Evolutionary conservation across 148 eudicot genomes (phyloP).

Genomic region (Chenopodium quinoa): DNA sequence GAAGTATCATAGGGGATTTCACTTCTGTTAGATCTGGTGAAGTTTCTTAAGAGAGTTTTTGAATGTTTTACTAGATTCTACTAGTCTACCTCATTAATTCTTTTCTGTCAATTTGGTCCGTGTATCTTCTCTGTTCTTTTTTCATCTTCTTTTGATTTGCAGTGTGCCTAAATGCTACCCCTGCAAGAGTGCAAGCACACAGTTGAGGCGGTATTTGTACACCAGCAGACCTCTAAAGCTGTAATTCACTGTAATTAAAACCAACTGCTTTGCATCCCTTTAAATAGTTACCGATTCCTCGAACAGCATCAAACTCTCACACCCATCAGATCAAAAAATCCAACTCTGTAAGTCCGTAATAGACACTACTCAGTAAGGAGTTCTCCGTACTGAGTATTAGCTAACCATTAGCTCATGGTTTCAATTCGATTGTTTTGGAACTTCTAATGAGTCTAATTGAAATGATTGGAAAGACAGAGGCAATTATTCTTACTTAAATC

Average conservation of each 20-base stretch:
- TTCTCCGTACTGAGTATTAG: neutral
- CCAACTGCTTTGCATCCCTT: neutral
- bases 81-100: too few relatives aligned
- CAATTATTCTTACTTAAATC: slow-evolving; percentile 17
- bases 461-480: slow-evolving; percentile 15
- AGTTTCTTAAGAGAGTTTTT: too few relatives aligned
- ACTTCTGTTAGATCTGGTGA: too few relatives aligned
- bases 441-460: neutral
- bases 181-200: neutral
- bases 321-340: neutral
- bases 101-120: neutral
- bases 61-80: too few relatives aligned
- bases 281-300: neutral
- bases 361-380: too few relatives aligned
- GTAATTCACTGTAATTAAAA: neutral
- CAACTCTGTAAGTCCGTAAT: too few relatives aligned
- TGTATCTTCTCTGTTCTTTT: neutral
- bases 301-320: neutral
- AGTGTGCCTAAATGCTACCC: neutral
- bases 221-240: neutral
- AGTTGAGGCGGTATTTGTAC: too few relatives aligned
- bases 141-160: neutral
- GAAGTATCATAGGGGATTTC: neutral
- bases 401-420: neutral
- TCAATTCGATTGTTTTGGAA: slow-evolving; percentile 1